A percentile compares a stretch with the other conserved stretches of the same genome.
phyloP scores from a whole-genome alignment of 148 eudicot genomes.

The Chenopodium suecicum region DNA sequence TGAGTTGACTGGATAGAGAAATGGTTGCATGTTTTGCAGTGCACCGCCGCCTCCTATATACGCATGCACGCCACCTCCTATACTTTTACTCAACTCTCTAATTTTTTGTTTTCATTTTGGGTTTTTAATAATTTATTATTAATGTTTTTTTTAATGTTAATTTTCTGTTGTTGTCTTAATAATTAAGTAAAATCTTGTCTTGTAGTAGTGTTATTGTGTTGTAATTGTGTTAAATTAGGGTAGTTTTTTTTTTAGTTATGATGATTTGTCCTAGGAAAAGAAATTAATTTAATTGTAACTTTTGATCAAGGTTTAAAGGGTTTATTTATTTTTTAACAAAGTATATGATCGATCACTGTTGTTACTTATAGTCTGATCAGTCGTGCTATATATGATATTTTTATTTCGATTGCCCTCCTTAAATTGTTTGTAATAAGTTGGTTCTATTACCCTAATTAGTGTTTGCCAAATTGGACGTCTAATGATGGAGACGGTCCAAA shows the following conservation, averaged over 20 bases:
- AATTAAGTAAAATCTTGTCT: neutral
- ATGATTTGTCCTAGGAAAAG: neutral
- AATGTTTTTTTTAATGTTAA: neutral
- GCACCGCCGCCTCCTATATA: conserved; percentile 29
- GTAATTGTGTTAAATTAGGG: conserved; percentile 14
- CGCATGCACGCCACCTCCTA: conserved; percentile 2
- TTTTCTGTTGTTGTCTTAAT: neutral
- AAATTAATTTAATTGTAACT: conserved; percentile 7
- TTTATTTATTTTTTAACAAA: neutral
- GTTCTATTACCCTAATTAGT: neutral
- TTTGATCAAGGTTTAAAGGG: neutral
- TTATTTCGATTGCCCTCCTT: neutral
- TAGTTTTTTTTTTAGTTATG: neutral
- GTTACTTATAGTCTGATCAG: neutral
- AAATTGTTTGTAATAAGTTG: neutral
- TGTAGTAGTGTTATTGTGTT: conserved; percentile 1
- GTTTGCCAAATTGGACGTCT: neutral
- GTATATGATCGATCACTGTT: neutral
- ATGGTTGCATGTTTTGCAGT: conserved; percentile 21
- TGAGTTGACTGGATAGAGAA: conserved; percentile 22
- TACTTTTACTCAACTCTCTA: neutral
- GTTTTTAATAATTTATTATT: neutral
- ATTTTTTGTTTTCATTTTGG: neutral
- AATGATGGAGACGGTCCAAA: neutral
- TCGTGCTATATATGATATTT: neutral